Percentiles rank a stretch among this genome's conserved stretches.
Evolutionary conservation across 2,329 filamentous ascomycete genomes (phyloP).

Genomic region (Alternaria arbusti): DNA sequence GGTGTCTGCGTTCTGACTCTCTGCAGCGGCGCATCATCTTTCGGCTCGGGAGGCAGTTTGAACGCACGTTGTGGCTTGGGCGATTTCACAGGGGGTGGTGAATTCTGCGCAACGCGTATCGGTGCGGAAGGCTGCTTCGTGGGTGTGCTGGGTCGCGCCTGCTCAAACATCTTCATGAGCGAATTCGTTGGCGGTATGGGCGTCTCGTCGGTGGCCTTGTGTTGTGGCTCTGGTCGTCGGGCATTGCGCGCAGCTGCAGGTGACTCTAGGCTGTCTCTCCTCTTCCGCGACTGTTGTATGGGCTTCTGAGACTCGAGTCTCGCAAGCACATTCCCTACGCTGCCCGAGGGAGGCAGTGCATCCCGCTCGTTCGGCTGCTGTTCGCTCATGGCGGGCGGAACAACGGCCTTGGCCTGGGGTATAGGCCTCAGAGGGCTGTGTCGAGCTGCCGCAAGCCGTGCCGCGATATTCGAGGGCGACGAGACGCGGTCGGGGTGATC

Average conservation of each 20-base stretch:
- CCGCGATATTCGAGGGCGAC: constrained; percentile 68
- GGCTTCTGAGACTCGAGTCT: constrained; percentile 34
- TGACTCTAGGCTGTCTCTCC: constrained; percentile 24
- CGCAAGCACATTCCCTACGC: constrained; percentile 42
- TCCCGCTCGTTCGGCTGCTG: constrained; percentile 35
- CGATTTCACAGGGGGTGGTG: constrained; percentile 46
- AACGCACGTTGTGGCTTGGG: constrained; percentile 51
- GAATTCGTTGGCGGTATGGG: constrained; percentile 68
- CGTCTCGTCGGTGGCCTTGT: constrained; percentile 59
- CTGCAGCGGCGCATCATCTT: constrained; percentile 21
- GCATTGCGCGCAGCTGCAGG: constrained; percentile 17
- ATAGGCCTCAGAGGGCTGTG: constrained; percentile 55
- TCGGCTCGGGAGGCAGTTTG: constrained; percentile 36
- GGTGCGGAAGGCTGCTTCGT: constrained; percentile 20
- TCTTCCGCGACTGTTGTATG: constrained; percentile 19
- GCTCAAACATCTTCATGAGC: constrained; percentile 73
- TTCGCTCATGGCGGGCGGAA: constrained; percentile 25
- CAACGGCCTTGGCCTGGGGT: constrained; percentile 21
- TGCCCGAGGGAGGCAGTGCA: constrained; percentile 40
- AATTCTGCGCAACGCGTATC: constrained; percentile 25
- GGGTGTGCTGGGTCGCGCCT: constrained; percentile 44
- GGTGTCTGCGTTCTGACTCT: constrained; percentile 30
- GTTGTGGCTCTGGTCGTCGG: neutral
- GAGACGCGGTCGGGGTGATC: constrained; percentile 45
- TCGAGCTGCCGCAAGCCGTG: constrained; percentile 67